These are phyloP conservation scores for Wallacemonas collosoma DNA, from an alignment of 208 protist species.

Conservation along the genomic window DNA sequence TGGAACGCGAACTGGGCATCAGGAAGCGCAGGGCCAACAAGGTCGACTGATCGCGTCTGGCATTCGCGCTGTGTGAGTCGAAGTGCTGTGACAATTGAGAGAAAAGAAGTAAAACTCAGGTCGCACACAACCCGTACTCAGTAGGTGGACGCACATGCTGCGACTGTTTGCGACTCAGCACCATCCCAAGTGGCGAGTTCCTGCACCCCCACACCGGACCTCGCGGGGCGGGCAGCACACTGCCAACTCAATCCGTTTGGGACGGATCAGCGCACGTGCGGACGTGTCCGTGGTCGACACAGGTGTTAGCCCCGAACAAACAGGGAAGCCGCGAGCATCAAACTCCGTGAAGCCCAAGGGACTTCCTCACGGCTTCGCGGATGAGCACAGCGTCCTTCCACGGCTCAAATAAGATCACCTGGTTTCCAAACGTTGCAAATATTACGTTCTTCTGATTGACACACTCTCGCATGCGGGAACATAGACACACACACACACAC, in stretches of 20 bases:
- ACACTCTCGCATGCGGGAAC: no score
- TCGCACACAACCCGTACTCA: background rate
- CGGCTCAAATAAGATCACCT: conserved; percentile 6
- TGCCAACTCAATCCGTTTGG: conserved; percentile 20
- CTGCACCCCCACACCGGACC: background rate
- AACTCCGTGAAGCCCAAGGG: conserved; percentile 29
- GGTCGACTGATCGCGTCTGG: background rate
- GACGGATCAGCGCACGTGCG: conserved; percentile 34
- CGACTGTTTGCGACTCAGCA: background rate
- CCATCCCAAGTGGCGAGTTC: conserved; percentile 1
- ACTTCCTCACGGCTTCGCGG: conserved; percentile 30
- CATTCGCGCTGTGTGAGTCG: no score
- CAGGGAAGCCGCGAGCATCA: conserved; percentile 12
- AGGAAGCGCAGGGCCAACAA: background rate
- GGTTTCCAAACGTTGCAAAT: background rate
- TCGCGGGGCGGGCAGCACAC: background rate
- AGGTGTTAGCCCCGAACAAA: conserved; percentile 11
- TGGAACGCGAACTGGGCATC: background rate
- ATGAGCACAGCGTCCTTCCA: conserved; percentile 24
- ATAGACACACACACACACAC: no score
- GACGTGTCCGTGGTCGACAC: conserved; percentile 24
- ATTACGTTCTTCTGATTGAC: no score
- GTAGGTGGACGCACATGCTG: background rate
- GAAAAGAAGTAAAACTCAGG: background rate
- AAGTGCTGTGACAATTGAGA: no score